Conservation (phyloP, 371 early-diverging fungal species). For the Blakeslea trispora region DNA sequence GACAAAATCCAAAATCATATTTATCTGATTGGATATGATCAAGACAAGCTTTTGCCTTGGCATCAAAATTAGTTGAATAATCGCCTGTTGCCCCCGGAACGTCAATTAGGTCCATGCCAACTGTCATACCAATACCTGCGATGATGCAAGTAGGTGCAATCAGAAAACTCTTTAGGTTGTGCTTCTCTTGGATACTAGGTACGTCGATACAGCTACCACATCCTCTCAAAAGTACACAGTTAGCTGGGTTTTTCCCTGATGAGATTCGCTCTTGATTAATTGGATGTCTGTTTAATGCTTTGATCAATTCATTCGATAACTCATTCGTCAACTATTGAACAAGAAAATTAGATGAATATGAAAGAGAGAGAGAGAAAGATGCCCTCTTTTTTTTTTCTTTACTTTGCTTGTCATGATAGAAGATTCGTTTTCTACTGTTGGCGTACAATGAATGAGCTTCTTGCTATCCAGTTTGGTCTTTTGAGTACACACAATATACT, state of each 20-base stretch:
- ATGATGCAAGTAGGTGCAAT: slow-evolving; percentile 63
- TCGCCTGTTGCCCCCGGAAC: slow-evolving; percentile 58
- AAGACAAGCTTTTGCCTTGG: slow-evolving; percentile 40
- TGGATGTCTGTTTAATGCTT: slow-evolving; percentile 37
- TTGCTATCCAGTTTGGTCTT: slow-evolving; percentile 21
- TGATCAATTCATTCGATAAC: slow-evolving; percentile 37
- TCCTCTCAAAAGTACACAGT: slow-evolving; percentile 52
- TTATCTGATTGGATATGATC: slow-evolving; percentile 11
- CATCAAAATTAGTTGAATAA: slow-evolving; percentile 47
- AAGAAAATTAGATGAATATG: background rate
- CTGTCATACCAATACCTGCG: slow-evolving; percentile 53
- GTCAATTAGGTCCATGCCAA: slow-evolving; percentile 46
- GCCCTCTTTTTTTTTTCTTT: background rate
- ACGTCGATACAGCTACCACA: slow-evolving; percentile 50
- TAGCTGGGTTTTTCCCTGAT: slow-evolving; percentile 45
- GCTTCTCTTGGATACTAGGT: slow-evolving; percentile 44
- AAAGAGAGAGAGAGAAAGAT: background rate
- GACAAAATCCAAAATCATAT: slow-evolving; percentile 55
- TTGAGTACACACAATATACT: background rate
- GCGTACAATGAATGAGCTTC: slow-evolving; percentile 40
- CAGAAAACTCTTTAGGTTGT: slow-evolving; percentile 46
- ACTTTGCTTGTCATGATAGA: slow-evolving; percentile 51
- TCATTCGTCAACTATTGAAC: slow-evolving; percentile 44
- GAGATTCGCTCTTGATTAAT: slow-evolving; percentile 40
- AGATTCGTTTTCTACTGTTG: slow-evolving; percentile 36